Evolutionary conservation across 257 asterid species (phyloP), one percentile per base, ranked within the genome.

Genomic region (Solanum chiquidenum): DNA sequence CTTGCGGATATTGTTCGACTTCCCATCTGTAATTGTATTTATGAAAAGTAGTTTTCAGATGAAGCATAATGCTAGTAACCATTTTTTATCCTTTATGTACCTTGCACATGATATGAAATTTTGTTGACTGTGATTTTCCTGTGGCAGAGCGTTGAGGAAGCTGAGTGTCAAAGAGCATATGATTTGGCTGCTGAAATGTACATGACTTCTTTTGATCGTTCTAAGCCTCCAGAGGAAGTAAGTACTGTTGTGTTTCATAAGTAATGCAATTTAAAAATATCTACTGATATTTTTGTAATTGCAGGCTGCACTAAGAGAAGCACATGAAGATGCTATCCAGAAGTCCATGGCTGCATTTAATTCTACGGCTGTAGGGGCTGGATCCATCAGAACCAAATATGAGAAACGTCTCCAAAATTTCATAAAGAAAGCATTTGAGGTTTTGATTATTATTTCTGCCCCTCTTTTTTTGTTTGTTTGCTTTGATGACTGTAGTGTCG

Each of bases 141-240:
- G 85, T 3, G 85, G 85, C 85, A 97, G 99, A 95, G 98, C 88
- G 99, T 97, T 87, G 99, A 97, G 94, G 99, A 97, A 92, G 94
- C 98, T 72, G 99, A 97, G 90, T 96, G 99, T 86, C 98, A 94
- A 89, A 95, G 98, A 91, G 99, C 98, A 5, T 96, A 92, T 88
- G 99, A 97, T 87, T 58, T 90, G 88, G 98, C 94, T 84, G 91
- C 96, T 87, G 99, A 97, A 88, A 90, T 49, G 16, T 97, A 96
- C 90, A 94, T 94, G 95, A 89, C 98, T 86, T 72, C 94, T 25
- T 95, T 95, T 91, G 95, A 97, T 92, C 97, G 95, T 82, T 93
- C 96, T 29, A 96, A 90, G 90, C 96, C 96, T 88, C 98, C 99
- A 1, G 99, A 97, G 85, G 99, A 97, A 92, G 99, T 97, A 91